Conservation (phyloP, 176 grass and related monocot species). For the Alloteropsis semialata region DNA sequence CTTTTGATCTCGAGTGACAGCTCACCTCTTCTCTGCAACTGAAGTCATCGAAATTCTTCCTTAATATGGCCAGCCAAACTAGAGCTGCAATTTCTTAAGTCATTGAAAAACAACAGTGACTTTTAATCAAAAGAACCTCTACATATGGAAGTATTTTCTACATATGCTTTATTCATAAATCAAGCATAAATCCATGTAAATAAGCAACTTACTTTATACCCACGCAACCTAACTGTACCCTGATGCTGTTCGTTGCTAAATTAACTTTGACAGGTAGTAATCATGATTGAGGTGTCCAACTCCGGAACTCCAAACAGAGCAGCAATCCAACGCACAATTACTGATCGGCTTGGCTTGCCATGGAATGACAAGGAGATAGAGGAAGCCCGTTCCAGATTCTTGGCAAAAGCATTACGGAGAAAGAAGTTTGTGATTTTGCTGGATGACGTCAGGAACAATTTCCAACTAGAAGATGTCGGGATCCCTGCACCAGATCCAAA, state of each 20-base stretch:
- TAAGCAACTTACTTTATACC: no score
- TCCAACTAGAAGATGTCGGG: constrained; percentile 41
- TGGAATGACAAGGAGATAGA: constrained; percentile 36
- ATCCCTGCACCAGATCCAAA: constrained; percentile 40
- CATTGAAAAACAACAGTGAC: no score
- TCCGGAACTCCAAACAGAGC: constrained; percentile 19
- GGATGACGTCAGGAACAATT: constrained; percentile 39
- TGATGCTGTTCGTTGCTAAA: background rate
- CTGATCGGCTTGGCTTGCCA: constrained; percentile 37
- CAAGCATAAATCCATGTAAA: no score
- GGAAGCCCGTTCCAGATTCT: constrained; percentile 32
- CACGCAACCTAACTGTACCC: background rate
- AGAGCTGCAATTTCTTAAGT: no score
- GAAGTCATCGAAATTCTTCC: no score
- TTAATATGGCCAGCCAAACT: no score
- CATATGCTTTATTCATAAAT: no score
- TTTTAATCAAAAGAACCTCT: no score
- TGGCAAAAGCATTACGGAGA: constrained; percentile 33
- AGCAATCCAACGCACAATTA: constrained; percentile 44
- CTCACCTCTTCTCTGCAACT: no score
- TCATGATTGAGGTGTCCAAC: constrained; percentile 58
- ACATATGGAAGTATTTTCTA: no score
- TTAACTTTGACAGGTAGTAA: constrained; percentile 41
- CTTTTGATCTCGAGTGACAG: no score
- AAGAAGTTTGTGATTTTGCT: constrained; percentile 59